A percentile compares a stretch with the other conserved stretches of the same genome.
These are phyloP conservation scores for Boletus sp. DNA, from an alignment of 1,284 basidiomycete genomes.

Conservation along the genomic window DNA sequence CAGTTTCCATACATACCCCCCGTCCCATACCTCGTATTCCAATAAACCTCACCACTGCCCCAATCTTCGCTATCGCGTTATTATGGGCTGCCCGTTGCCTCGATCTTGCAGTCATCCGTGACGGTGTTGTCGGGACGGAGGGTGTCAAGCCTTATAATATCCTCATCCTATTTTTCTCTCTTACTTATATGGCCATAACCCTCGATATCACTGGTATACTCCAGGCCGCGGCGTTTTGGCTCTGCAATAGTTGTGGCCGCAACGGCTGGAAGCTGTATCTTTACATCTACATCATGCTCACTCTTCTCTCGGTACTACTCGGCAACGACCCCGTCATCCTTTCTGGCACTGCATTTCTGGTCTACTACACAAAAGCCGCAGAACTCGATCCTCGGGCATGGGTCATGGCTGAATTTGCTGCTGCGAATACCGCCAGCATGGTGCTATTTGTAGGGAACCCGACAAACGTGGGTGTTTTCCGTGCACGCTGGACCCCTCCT, in stretches of 20 bases:
- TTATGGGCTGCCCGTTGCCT: conserved; percentile 80
- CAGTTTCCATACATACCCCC: conserved; percentile 56
- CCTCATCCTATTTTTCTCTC: conserved; percentile 87
- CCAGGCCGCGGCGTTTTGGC: conserved; percentile 85
- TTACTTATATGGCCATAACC: conserved; percentile 94
- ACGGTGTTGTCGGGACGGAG: conserved; percentile 73
- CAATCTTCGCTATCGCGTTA: conserved; percentile 78
- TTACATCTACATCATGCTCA: conserved; percentile 82
- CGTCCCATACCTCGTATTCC: conserved; percentile 45
- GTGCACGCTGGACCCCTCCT: background rate
- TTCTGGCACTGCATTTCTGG: conserved; percentile 88
- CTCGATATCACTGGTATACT: conserved; percentile 90
- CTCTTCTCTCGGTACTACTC: conserved; percentile 75
- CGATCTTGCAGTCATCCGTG: conserved; percentile 60
- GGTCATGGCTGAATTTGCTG: conserved; percentile 60
- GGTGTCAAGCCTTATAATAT: conserved; percentile 93
- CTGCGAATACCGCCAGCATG: conserved; percentile 82
- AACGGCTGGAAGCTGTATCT: conserved; percentile 75
- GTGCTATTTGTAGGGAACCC: conserved; percentile 72
- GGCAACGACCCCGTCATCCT: conserved; percentile 92
- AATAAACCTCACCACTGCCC: conserved; percentile 74
- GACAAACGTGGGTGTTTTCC: conserved; percentile 55
- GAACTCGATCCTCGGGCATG: conserved; percentile 52
- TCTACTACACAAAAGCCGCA: conserved; percentile 79
- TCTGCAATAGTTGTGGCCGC: conserved; percentile 75